Base-by-base conservation (phyloP, 176 grass and related monocot genomes). In the Oryza australiensis region DNA sequence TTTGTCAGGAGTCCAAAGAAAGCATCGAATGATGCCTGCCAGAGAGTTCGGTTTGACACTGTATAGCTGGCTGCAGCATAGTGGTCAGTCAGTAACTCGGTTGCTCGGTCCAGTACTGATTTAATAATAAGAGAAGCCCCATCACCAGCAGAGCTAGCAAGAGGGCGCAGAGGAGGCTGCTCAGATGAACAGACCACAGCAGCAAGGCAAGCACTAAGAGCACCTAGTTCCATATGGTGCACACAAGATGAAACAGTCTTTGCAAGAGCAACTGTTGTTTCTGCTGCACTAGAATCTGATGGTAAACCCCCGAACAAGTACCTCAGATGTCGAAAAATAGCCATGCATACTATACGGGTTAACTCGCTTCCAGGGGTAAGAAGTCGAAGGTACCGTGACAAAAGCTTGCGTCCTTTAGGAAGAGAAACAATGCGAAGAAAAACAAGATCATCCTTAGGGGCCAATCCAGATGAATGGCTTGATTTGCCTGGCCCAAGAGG, bases 1-100 rank as follows among this genome's bases (percentile, higher is more conserved):
- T 99, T 94, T 35, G 93, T 92, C 27, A 99, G 89, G 79, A 99
- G 93, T 67, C 82, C 91, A 80, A 99, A 99, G 87, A 99, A 99
- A 82, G 91, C 93, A 83, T 96, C 93, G 80, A 99, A 99, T 53
- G 97, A 99, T 49, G 97, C 89, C 77, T 99, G 97, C 97, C 97
- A 99, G 20, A 96, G 91, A 76, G 97, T 85, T 62, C 97, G 80
- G 87, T 96, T 94, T 72, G 87, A 86, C 30, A 93, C 66, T 30
- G 70, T 90, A 78, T 86, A 96, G 46, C 82, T 86, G 67, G 82
- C 79, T 78, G 89, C 82, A 16, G 89, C 88, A 82, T 83, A 83
- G 78, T 87, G 93, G 74, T 92, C 90, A 78, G 83, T 96, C 80
- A 99, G 86, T 57, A 96, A 62, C 38, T 96, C 91, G 29, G 97